Evolutionary conservation across 2,329 filamentous ascomycete species (phyloP), one percentile per base, ranked within the genome.

Genomic region (Didymella keratinophila): DNA sequence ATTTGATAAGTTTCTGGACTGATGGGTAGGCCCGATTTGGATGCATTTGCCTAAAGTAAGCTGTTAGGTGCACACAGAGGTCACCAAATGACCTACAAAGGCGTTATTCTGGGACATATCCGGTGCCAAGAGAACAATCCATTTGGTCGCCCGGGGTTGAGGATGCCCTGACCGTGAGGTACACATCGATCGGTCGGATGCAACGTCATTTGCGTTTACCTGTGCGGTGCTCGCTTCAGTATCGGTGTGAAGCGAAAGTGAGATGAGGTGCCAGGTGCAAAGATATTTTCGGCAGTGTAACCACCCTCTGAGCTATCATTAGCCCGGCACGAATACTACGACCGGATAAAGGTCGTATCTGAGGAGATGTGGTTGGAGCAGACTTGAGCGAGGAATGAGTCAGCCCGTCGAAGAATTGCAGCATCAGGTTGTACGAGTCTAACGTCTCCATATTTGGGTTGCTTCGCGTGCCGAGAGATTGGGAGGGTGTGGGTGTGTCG

Each of bases 281-380:
- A 41, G 41, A 23, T 41, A 50, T 50, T 45, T 28, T 7, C 18
- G 34, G 45, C 25, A 37, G 56, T 58, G 50, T 49, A 46, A 54
- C 50, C 45, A 30, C 37, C 12, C 23, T 27, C 21, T 16, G 32
- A 34, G 37, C 18, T 52, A 14, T 47, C 34, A 43, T 49, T 44
- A 44, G 37, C 34, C 11, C 16, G 30, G 28, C 27, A 21, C 7
- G n/a, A 25, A 44, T 36, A 37, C n/a, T 27, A 18, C 25, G 12
- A 25, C 30, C 23, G 20, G 39, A 32, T 7, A 20, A 23, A 39
- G 10, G 11, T 7, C 10, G 23, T n/a, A 39, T 25, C 14, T 14
- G 9, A n/a, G 21, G 36, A 43, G 36, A 25, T 25, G 16, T 32
- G 25, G 18, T 16, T 7, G n/a, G 20, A 16, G 11, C 18, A 45